These are phyloP conservation scores for Suhomyces atakaporum DNA, from an alignment of 1,139 yeast genomes.

Conservation along the genomic window DNA sequence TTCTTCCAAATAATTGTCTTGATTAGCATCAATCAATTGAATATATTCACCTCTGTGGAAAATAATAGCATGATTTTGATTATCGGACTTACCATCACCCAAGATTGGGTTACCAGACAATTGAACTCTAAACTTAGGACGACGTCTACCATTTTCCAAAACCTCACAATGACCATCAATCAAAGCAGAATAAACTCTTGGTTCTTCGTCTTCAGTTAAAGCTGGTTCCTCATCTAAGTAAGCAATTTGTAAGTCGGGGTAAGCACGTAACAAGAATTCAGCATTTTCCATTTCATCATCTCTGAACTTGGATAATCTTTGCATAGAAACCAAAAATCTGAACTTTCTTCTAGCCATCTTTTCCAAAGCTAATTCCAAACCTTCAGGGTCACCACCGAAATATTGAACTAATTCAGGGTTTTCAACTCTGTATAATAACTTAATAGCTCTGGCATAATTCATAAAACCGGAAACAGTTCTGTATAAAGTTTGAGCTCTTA, in stretches of 20 bases:
- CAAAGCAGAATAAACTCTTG: conserved; percentile 93
- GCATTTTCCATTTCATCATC: conserved; percentile 98
- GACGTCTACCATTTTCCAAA: conserved; percentile 96
- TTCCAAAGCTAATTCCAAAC: conserved; percentile 92
- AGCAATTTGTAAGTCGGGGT: conserved; percentile 98
- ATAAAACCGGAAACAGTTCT: conserved; percentile 99
- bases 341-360: conserved; percentile 99
- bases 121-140: conserved; percentile 97
- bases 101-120: conserved; percentile 97
- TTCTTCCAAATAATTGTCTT: conserved; percentile 97
- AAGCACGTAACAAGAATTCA: conserved; percentile 95
- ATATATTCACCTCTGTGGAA: conserved; percentile 99
- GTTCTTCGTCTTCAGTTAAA: conserved; percentile 92
- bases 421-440: conserved; percentile 95
- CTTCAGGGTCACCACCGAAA: conserved; percentile 98
- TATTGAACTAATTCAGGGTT: conserved; percentile 98
- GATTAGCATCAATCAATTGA: conserved; percentile 97
- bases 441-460: conserved; percentile 98
- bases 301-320: conserved; percentile 93
- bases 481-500: conserved; percentile 96
- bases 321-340: conserved; percentile 97
- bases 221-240: conserved; percentile 94
- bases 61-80: conserved; percentile 94
- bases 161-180: conserved; percentile 99
- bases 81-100: conserved; percentile 99